Evolutionary conservation across 768 basidiomycete species (phyloP).

Genomic region (Boletus patriciae): DNA sequence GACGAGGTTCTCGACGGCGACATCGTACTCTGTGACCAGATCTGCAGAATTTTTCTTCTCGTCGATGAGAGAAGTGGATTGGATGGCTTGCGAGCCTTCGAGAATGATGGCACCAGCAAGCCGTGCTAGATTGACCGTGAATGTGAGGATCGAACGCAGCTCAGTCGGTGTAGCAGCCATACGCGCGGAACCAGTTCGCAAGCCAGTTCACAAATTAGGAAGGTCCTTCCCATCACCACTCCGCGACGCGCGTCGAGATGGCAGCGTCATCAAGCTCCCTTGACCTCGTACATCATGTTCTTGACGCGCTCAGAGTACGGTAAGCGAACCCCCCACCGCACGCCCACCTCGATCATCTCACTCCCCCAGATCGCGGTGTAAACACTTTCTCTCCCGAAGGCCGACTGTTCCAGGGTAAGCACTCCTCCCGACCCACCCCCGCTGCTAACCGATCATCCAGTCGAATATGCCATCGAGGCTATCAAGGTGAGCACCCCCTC

Average conservation of each 20-base stretch:
- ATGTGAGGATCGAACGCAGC: slow-evolving; percentile 61
- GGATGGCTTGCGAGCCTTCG: slow-evolving; percentile 74
- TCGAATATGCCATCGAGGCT: slow-evolving; percentile 99
- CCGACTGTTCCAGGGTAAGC: slow-evolving; percentile 93
- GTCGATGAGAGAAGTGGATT: slow-evolving; percentile 52
- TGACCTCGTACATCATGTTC: slow-evolving; percentile 58
- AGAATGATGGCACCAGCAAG: slow-evolving; percentile 72
- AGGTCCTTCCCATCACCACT: slow-evolving; percentile 31
- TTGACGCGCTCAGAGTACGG: slow-evolving; percentile 96
- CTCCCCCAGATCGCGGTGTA: slow-evolving; percentile 80
- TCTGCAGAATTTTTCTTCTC: slow-evolving; percentile 95
- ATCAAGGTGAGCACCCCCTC: slow-evolving; percentile 69
- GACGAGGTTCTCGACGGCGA: slow-evolving; percentile 84
- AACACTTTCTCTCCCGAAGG: slow-evolving; percentile 99
- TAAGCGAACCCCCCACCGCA: slow-evolving; percentile 25
- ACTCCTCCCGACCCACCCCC: not conserved
- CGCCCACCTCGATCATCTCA: not conserved
- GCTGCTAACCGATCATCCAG: slow-evolving; percentile 42
- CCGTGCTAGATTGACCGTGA: slow-evolving; percentile 66
- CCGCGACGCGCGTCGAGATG: slow-evolving; percentile 36
- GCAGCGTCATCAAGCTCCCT: slow-evolving; percentile 27
- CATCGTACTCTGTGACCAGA: slow-evolving; percentile 92
- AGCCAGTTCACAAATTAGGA: slow-evolving; percentile 4
- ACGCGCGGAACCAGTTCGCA: too few species aligned
- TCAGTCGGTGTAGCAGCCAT: slow-evolving; percentile 35